Evolutionary conservation across 2,329 filamentous ascomycete genomes (phyloP).

Genomic region (Pseudogymnoascus sp.): DNA sequence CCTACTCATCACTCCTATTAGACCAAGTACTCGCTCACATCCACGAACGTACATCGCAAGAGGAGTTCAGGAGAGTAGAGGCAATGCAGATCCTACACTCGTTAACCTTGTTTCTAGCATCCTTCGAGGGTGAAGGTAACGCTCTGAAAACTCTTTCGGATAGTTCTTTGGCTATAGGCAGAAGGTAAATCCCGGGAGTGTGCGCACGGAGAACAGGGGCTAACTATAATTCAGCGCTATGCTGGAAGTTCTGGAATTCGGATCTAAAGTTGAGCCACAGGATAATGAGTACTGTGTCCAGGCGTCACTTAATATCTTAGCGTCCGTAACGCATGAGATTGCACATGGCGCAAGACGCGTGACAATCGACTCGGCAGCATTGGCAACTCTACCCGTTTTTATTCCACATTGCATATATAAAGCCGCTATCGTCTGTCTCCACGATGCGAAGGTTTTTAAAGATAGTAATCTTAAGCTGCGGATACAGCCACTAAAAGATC

Average conservation of each 20-base stretch:
- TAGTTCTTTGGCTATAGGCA: background rate
- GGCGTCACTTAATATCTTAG: background rate
- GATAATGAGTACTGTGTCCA: background rate
- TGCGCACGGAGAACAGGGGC: background rate
- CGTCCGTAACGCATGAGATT: background rate
- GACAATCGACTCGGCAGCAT: background rate
- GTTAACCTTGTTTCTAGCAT: background rate
- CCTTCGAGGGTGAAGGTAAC: background rate
- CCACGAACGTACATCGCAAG: background rate
- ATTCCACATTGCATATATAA: background rate
- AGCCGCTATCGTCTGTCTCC: background rate
- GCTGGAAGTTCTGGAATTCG: background rate
- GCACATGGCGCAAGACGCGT: background rate
- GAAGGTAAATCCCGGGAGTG: background rate
- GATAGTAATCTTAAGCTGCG: background rate
- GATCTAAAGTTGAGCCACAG: background rate
- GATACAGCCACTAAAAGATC: background rate
- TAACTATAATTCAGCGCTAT: background rate
- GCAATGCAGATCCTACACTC: background rate
- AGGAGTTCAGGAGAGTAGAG: background rate
- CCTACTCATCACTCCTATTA: background rate
- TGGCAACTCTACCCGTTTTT: background rate
- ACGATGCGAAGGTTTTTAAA: background rate
- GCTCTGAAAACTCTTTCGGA: background rate
- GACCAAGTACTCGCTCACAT: background rate